These are phyloP conservation scores for Cladosporium colombiae DNA, from an alignment of 2,329 filamentous ascomycete species.

Conservation along the genomic window DNA sequence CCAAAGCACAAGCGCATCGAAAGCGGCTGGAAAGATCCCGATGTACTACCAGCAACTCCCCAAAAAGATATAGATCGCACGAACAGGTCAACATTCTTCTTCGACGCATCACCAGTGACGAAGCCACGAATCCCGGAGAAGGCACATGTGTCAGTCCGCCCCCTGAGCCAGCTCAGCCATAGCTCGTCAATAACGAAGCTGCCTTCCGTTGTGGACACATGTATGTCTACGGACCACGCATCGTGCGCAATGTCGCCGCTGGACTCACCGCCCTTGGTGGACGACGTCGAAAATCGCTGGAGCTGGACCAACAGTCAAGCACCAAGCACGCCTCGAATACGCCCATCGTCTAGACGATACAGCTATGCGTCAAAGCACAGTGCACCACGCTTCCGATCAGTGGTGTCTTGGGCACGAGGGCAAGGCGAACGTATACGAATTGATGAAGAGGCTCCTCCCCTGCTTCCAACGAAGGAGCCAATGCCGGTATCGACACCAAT, in stretches of 20 bases:
- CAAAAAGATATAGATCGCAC: background rate
- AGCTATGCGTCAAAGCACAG: conserved; percentile 21
- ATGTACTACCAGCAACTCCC: background rate
- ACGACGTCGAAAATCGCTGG: conserved; percentile 27
- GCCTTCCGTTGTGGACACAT: background rate
- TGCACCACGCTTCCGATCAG: conserved; percentile 22
- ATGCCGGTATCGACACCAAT: background rate
- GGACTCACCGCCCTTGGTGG: background rate
- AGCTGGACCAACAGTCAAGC: conserved; percentile 34
- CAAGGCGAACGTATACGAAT: conserved; percentile 22
- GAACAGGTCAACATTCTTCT: conserved; percentile 10
- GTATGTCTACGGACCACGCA: background rate
- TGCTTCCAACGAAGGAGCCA: background rate
- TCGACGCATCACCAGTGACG: conserved; percentile 4
- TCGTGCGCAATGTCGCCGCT: conserved; percentile 2
- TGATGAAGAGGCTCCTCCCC: conserved; percentile 19
- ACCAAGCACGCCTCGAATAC: conserved; percentile 31
- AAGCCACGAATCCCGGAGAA: conserved; percentile 10
- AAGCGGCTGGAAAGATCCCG: conserved; percentile 13
- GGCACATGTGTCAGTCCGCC: conserved; percentile 1
- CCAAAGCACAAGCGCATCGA: conserved; percentile 10
- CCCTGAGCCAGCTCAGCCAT: conserved; percentile 6
- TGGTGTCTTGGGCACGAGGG: conserved; percentile 24
- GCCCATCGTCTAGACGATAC: conserved; percentile 19
- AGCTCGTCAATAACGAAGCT: conserved; percentile 1